A percentile compares a stretch with the other conserved stretches of the same genome.
Conservation (phyloP, 2,329 filamentous ascomycete species). For the Neonectria punicea region DNA sequence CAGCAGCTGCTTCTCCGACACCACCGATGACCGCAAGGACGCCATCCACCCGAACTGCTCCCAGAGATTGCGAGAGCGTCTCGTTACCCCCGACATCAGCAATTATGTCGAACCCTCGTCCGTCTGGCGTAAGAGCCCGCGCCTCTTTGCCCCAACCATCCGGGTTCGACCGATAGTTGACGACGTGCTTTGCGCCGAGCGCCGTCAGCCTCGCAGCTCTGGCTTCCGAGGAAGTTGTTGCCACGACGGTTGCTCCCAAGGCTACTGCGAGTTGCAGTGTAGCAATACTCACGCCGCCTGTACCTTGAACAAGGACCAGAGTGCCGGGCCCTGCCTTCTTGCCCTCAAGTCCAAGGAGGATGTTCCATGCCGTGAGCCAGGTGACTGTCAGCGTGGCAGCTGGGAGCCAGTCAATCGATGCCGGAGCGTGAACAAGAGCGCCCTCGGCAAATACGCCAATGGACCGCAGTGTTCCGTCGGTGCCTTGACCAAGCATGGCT, state of each 20-base stretch:
- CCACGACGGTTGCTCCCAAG: conserved; percentile 63
- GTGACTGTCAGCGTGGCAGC: conserved; percentile 61
- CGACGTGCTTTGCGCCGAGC: conserved; percentile 66
- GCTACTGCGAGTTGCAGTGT: conserved; percentile 57
- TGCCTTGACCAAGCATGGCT: conserved; percentile 65
- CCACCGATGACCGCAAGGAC: conserved; percentile 47
- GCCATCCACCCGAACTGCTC: conserved; percentile 54
- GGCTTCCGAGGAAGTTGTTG: conserved; percentile 66
- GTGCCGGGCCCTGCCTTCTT: conserved; percentile 50
- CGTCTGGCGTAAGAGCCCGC: conserved; percentile 56
- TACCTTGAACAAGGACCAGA: conserved; percentile 53
- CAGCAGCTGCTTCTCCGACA: conserved; percentile 36
- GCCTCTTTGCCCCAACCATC: conserved; percentile 69
- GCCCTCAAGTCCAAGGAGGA: conserved; percentile 58
- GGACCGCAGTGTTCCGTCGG: conserved; percentile 68
- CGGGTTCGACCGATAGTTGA: conserved; percentile 69
- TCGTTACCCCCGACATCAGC: conserved; percentile 73
- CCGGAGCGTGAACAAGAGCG: conserved; percentile 64
- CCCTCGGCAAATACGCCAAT: conserved; percentile 67
- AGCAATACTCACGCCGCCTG: conserved; percentile 52
- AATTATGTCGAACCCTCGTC: conserved; percentile 68
- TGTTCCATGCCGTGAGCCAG: conserved; percentile 63
- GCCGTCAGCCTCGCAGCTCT: conserved; percentile 64
- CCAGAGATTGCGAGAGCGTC: conserved; percentile 67
- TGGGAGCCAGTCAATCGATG: conserved; percentile 49